Conservation (phyloP, 176 grass and related monocot species). For the Metroxylon sagu region DNA sequence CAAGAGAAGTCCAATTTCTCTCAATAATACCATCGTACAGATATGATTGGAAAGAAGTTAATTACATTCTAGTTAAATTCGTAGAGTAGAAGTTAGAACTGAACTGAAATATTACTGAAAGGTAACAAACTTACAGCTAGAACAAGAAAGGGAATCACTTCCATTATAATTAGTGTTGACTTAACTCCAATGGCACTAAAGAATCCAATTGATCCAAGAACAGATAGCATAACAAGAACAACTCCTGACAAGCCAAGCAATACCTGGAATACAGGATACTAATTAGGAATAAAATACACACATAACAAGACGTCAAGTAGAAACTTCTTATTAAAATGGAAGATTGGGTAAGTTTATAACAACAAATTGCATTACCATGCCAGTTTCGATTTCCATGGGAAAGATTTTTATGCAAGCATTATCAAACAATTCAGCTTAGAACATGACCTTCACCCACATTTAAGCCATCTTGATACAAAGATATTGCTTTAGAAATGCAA, state of each 20-base stretch:
- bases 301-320: background rate
- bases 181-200: slow-evolving; percentile 88
- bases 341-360: too few species aligned
- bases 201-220: slow-evolving; percentile 88
- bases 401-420: too few species aligned
- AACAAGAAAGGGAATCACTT: slow-evolving; percentile 99
- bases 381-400: too few species aligned
- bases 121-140: slow-evolving; percentile 74
- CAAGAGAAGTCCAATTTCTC: too few species aligned
- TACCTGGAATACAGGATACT: slow-evolving; percentile 45
- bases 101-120: slow-evolving; percentile 17
- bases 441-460: too few species aligned
- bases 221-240: slow-evolving; percentile 87
- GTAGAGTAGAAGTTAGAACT: slow-evolving; percentile 9
- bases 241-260: slow-evolving; percentile 87
- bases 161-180: slow-evolving; percentile 97
- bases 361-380: too few species aligned
- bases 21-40: too few species aligned
- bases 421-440: too few species aligned
- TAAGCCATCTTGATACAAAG: too few species aligned
- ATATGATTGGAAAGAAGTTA: too few species aligned
- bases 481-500: too few species aligned
- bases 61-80: background rate
- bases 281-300: slow-evolving; percentile 4
- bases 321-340: too few species aligned